Conservation (phyloP, 257 asterid genomes). For the Lantana camara region DNA sequence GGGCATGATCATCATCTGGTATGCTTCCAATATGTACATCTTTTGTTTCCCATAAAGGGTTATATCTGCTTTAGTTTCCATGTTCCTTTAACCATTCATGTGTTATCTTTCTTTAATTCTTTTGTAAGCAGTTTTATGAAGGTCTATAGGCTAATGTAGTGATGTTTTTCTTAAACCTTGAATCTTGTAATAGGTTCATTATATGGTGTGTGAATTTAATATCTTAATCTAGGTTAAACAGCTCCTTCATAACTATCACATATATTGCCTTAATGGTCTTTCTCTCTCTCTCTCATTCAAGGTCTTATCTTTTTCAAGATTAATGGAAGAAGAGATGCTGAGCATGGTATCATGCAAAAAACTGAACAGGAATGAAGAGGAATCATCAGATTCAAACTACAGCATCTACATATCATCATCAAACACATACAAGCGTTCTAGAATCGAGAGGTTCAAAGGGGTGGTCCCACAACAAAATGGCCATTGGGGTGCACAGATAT, state of each 20-base stretch:
- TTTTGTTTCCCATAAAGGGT: not conserved
- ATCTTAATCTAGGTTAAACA: not conserved
- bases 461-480: conserved; percentile 75
- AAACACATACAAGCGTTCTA: conserved; percentile 24
- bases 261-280: not conserved
- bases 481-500: conserved; percentile 89
- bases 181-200: not conserved
- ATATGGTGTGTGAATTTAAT: not conserved
- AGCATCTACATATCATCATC: conserved; percentile 14
- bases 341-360: conserved; percentile 38
- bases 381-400: conserved; percentile 47
- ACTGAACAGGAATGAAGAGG: conserved; percentile 32
- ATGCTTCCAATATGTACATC: conserved; percentile 1
- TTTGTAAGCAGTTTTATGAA: not conserved
- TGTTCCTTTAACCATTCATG: not conserved
- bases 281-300: not conserved
- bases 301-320: conserved; percentile 1
- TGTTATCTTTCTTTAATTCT: not conserved
- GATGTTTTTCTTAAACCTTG: not conserved
- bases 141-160: not conserved
- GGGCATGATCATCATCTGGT: conserved; percentile 31
- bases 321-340: conserved; percentile 47
- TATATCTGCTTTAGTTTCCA: not conserved
- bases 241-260: not conserved
- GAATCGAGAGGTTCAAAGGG: conserved; percentile 61